Base-by-base conservation (phyloP, 2,329 filamentous ascomycete species). In the Kalmusia sp. region DNA sequence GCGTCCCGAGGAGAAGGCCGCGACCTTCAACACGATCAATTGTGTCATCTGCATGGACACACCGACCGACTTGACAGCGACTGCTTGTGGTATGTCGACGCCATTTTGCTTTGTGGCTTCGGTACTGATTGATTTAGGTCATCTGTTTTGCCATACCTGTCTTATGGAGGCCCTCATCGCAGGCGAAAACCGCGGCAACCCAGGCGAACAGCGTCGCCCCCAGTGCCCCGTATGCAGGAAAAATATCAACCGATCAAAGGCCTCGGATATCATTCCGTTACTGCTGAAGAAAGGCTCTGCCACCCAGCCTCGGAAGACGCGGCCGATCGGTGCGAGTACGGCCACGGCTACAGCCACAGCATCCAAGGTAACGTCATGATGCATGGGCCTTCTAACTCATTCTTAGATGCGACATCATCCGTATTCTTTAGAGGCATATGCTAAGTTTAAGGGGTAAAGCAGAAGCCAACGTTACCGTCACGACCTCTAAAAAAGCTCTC, bases 1-100 rank as follows among this genome's bases (percentile, higher is more conserved):
- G 9, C 67, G 59, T 49, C 67, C 67, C 3, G 64, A 75, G 21
- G 76, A 77, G 44, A 73, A 74, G 22, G 57, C 75, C 15, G 68
- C 71, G 0, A 71, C 74, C 30, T 75, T 82, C 59, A 81, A 73
- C 19, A 79, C 71, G 4, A 80, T 81, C 65, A 83, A 76, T 55
- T 88, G 85, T 65, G 84, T 86, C 38, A 84, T 88, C 19, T 88
- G 85, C 70, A 83, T 88, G 82, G 85, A 87, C 59, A 79, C 75
- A 3, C 83, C 81, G 2, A 84, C 80, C 7, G 80, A 87, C 64
- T 78, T 85, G 8, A 87, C 85, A 2, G 82, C 79, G 3, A 87
- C 85, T 2, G 71, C 79, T 19, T 88, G 85, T 64, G 85, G 84
- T 86, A 76, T 50, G 80, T 75, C 19, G 24, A 17, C 15, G 22